phyloP scores from a whole-genome alignment of 2,329 filamentous ascomycete species.

The Sporothrix variecibatus region DNA sequence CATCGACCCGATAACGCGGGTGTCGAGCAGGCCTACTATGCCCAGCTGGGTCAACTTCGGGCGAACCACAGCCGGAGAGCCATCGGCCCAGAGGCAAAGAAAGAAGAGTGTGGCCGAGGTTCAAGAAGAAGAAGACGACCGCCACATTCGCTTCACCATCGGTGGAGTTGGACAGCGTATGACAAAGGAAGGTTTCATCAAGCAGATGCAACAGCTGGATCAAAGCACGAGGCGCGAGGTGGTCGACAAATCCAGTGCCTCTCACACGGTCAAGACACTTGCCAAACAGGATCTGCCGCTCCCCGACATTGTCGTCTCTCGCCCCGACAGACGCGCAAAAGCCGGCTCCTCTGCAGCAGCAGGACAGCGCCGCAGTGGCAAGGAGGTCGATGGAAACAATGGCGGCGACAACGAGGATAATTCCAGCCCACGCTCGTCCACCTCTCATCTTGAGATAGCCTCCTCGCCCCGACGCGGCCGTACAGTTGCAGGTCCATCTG shows the following conservation, averaged over 20 bases:
- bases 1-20: conserved; percentile 32
- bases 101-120: conserved; percentile 47
- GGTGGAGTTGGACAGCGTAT: conserved; percentile 71
- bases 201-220: conserved; percentile 72
- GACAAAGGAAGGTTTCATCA: conserved; percentile 79
- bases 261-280: conserved; percentile 51
- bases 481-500: neutral
- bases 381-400: neutral
- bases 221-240: conserved; percentile 61
- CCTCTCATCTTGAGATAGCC: conserved; percentile 7
- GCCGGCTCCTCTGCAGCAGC: neutral
- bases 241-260: conserved; percentile 53
- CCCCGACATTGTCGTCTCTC: conserved; percentile 20
- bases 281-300: conserved; percentile 45
- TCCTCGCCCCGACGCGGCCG: neutral
- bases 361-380: neutral
- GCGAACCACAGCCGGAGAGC: conserved; percentile 37
- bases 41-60: conserved; percentile 55
- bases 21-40: conserved; percentile 45
- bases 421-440: conserved; percentile 22
- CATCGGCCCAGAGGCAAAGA: conserved; percentile 34
- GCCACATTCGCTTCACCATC: conserved; percentile 74
- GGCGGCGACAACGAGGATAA: neutral
- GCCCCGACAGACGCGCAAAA: conserved; percentile 9
- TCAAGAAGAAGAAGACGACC: conserved; percentile 64